phyloP scores from a whole-genome alignment of 352 stramenopile species.

The Discostella stelligera region DNA sequence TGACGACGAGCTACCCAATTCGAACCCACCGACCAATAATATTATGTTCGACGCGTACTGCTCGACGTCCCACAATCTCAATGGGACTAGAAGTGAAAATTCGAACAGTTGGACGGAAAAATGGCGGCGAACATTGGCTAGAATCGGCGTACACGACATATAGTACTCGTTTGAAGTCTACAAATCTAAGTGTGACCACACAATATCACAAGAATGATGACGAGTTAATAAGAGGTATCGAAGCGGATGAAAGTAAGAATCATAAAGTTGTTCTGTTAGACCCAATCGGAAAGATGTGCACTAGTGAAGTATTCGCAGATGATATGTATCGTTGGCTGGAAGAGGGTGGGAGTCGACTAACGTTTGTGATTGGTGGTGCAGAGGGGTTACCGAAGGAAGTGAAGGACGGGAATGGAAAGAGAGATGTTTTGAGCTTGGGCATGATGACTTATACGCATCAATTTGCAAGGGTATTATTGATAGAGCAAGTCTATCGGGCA shows the following conservation, averaged over 20 bases:
- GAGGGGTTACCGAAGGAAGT: constrained; percentile 78
- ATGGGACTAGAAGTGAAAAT: constrained; percentile 76
- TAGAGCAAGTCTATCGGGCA: constrained; percentile 82
- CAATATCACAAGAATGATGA: constrained; percentile 75
- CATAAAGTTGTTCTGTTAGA: constrained; percentile 71
- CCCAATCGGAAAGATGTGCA: constrained; percentile 55
- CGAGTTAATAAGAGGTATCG: constrained; percentile 59
- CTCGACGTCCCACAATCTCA: constrained; percentile 8
- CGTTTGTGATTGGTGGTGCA: constrained; percentile 84
- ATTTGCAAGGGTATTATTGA: constrained; percentile 76
- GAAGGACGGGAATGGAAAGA: constrained; percentile 24
- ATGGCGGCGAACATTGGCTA: constrained; percentile 64
- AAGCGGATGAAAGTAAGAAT: constrained; percentile 53
- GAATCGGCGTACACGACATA: constrained; percentile 72
- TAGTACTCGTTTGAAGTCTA: constrained; percentile 58
- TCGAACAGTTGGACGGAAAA: constrained; percentile 72
- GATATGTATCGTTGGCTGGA: constrained; percentile 83
- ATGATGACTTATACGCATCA: constrained; percentile 81
- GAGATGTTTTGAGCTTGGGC: constrained; percentile 61
- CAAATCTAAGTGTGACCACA: constrained; percentile 61
- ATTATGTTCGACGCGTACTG: background rate
- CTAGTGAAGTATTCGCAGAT: constrained; percentile 72
- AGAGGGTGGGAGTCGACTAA: constrained; percentile 78
- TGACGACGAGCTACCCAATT: background rate
- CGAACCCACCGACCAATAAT: background rate